Conservation (phyloP, 2,329 filamentous ascomycete genomes). For the Sporothrix curviconia region DNA sequence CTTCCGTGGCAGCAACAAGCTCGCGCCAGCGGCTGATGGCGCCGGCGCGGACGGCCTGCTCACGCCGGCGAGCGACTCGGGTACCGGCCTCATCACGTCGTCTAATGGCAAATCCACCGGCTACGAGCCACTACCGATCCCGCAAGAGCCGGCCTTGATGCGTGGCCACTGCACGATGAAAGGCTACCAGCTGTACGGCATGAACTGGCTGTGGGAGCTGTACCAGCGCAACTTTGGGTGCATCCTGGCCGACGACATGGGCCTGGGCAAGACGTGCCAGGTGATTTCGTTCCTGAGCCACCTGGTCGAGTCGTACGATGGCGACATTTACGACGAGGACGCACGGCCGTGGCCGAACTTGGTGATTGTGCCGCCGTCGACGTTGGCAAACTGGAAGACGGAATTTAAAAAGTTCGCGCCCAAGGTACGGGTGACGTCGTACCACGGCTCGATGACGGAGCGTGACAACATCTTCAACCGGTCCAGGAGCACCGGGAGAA, state of each 20-base stretch:
- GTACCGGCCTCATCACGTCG: background rate
- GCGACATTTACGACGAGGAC: constrained; percentile 22
- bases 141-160: constrained; percentile 70
- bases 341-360: constrained; percentile 62
- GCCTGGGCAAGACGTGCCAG: constrained; percentile 91
- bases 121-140: constrained; percentile 37
- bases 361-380: constrained; percentile 86
- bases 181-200: constrained; percentile 85
- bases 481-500: constrained; percentile 57
- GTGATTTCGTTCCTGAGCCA: constrained; percentile 88
- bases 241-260: constrained; percentile 97
- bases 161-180: constrained; percentile 71
- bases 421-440: constrained; percentile 64
- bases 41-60: background rate
- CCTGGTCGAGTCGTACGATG: constrained; percentile 57
- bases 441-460: constrained; percentile 58
- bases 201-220: constrained; percentile 88
- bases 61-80: constrained; percentile 31
- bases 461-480: constrained; percentile 60
- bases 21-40: constrained; percentile 25
- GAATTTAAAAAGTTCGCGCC: constrained; percentile 89
- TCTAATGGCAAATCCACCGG: constrained; percentile 20
- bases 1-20: constrained; percentile 34
- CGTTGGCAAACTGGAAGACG: constrained; percentile 88
- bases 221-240: constrained; percentile 75